Base-by-base conservation (phyloP, 2,329 filamentous ascomycete genomes). In the Ascochyta pisi region DNA sequence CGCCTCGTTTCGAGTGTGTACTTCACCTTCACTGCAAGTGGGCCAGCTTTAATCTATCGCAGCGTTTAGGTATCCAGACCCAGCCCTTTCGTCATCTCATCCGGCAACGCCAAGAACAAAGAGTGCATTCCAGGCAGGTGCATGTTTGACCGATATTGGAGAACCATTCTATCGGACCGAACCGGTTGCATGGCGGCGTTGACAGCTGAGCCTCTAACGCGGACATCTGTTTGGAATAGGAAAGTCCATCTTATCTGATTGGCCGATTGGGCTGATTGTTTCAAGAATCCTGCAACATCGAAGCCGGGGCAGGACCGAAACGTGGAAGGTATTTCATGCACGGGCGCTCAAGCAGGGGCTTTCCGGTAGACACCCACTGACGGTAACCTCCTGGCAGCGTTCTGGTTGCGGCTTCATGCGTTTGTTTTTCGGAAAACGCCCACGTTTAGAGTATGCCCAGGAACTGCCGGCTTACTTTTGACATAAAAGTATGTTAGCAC, bases 41-140 rank as follows among this genome's bases (percentile, higher is more conserved):
- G 53, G 33, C 33, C 42, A 45, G 29, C 31, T 39, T 44, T 48
- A 48, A 52, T 57, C 48, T 48, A 50, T 31, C 13, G n/a, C 45
- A 43, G 37, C 34, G 26, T 35, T 27, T 37, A 29, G 16, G 34
- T 44, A 41, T 52, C 49, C 49, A 49, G 44, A 52, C 27, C 5
- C 34, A 42, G 37, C 35, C 55, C 45, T 58, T 54, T 22, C 35
- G 35, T 58, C 50, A 58, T 58, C 45, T 58, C 45, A 16, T 47
- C 29, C 23, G 29, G 15, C 3, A 29, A 39, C 22, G 55, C 50
- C 50, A 58, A 50, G 50, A 33, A 33, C 38, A 15, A 39, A 40
- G 42, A 57, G 35, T 35, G 39, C 54, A 47, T 39, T 55, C 54
- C 42, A 57, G 48, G 47, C 54, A 57, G 43, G 48, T 57, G 13